Conservation (phyloP, 345 rosid genomes). For the Camelina neglecta region DNA sequence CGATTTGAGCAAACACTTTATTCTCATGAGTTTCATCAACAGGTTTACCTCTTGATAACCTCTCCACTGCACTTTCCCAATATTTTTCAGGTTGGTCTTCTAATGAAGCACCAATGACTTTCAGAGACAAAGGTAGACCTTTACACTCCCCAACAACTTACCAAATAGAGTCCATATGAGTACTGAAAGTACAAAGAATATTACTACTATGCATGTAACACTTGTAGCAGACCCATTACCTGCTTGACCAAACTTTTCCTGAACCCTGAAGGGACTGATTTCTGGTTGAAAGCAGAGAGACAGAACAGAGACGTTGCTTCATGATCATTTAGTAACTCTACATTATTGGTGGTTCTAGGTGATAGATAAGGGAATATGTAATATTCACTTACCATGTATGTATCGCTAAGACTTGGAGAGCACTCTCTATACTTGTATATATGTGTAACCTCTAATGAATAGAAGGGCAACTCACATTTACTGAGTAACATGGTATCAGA, state of each 20-base stretch:
- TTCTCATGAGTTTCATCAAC: slow-evolving; percentile 71
- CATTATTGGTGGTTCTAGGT: slow-evolving; percentile 49
- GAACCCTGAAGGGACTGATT: slow-evolving; percentile 57
- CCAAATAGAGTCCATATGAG: slow-evolving; percentile 21
- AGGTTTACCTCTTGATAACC: slow-evolving; percentile 70
- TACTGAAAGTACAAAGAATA: not conserved
- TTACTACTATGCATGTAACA: not conserved
- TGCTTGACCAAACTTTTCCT: slow-evolving; percentile 66
- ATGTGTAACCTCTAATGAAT: no score
- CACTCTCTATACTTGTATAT: no score
- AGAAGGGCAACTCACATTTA: no score
- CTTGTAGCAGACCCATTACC: slow-evolving; percentile 46
- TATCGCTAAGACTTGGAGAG: no score
- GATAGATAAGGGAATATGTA: no score
- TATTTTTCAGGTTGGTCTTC: slow-evolving; percentile 45
- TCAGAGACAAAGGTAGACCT: slow-evolving; percentile 88
- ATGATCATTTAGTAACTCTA: slow-evolving; percentile 61
- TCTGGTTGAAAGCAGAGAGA: slow-evolving; percentile 68
- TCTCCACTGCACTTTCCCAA: slow-evolving; percentile 14
- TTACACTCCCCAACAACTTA: slow-evolving; percentile 80
- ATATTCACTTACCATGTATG: no score
- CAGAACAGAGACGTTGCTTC: slow-evolving; percentile 70
- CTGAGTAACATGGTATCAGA: no score
- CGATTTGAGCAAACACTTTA: slow-evolving; percentile 68
- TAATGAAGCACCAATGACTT: slow-evolving; percentile 83